Evolutionary conservation across 2,329 filamentous ascomycete genomes (phyloP).

Genomic region (Fusarium decemcellulare): DNA sequence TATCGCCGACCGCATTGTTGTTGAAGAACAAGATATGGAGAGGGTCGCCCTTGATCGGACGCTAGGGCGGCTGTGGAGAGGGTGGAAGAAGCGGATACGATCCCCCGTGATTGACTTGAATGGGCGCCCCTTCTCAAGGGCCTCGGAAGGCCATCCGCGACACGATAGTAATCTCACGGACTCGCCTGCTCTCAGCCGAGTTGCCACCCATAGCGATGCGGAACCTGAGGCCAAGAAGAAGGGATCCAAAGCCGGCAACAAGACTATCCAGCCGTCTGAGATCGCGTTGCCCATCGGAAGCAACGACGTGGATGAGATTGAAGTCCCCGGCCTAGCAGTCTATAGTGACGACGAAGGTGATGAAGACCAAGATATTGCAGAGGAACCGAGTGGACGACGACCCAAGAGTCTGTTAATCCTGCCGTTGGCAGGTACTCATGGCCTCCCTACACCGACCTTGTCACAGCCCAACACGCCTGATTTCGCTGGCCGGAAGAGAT

Average conservation of each 20-base stretch:
- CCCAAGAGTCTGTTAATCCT: constrained; percentile 61
- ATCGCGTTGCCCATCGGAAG: constrained; percentile 78
- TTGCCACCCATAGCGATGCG: constrained; percentile 49
- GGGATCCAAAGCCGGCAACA: constrained; percentile 32
- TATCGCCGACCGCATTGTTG: constrained; percentile 77
- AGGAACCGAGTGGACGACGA: constrained; percentile 53
- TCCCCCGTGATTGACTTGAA: constrained; percentile 65
- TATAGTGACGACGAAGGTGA: constrained; percentile 75
- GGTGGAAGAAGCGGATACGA: constrained; percentile 91
- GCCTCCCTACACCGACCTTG: constrained; percentile 50
- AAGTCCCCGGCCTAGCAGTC: constrained; percentile 77
- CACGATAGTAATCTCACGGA: constrained; percentile 56
- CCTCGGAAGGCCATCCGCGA: constrained; percentile 53
- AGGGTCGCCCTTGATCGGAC: constrained; percentile 91
- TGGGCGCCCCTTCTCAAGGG: constrained; percentile 64
- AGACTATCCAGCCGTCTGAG: constrained; percentile 52
- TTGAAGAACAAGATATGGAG: constrained; percentile 94
- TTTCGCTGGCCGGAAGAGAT: constrained; percentile 52
- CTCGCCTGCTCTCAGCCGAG: constrained; percentile 49
- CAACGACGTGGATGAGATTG: constrained; percentile 84
- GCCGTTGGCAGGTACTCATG: constrained; percentile 41
- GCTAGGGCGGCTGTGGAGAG: constrained; percentile 90
- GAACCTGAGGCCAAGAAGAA: constrained; percentile 35
- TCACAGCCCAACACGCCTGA: constrained; percentile 55
- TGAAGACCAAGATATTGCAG: constrained; percentile 52